A percentile compares a stretch with the other conserved stretches of the same genome.
phyloP scores from a whole-genome alignment of 176 grass and related monocot genomes.

The Bonia amplexicaulis region DNA sequence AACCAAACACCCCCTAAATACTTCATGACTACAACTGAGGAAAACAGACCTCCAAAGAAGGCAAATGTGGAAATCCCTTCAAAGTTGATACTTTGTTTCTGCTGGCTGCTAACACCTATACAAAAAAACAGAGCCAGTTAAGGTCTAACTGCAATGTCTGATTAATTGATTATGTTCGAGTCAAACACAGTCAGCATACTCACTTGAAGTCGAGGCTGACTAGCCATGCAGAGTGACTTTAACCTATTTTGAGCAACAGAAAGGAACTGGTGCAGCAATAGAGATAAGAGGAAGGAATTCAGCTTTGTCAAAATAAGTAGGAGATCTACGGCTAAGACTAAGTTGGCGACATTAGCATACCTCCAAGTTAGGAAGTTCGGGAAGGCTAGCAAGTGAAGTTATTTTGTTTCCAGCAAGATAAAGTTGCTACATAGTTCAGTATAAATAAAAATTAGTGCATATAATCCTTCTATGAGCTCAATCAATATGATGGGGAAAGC shows the following conservation, averaged over 20 bases:
- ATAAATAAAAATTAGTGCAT: constrained; percentile 38
- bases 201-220: constrained; percentile 86
- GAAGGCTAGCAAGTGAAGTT: constrained; percentile 83
- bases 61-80: constrained; percentile 88
- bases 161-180: constrained; percentile 12
- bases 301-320: constrained; percentile 23
- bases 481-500: constrained; percentile 21
- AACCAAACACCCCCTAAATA: background rate
- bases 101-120: constrained; percentile 80
- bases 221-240: constrained; percentile 75
- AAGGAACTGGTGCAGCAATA: constrained; percentile 73
- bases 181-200: constrained; percentile 29
- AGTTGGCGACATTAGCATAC: constrained; percentile 44
- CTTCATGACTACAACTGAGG: background rate
- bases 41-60: constrained; percentile 69
- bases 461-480: constrained; percentile 23
- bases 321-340: constrained; percentile 20
- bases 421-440: constrained; percentile 74
- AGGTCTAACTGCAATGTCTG: background rate
- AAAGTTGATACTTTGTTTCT: constrained; percentile 97
- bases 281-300: constrained; percentile 11
- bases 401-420: constrained; percentile 99
- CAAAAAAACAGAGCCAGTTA: constrained; percentile 22
- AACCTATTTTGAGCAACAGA: constrained; percentile 95
- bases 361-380: constrained; percentile 92